Evolutionary conservation across 2,329 filamentous ascomycete species (phyloP), one percentile per base, ranked within the genome.

Genomic region (Colletotrichum spaethianum): DNA sequence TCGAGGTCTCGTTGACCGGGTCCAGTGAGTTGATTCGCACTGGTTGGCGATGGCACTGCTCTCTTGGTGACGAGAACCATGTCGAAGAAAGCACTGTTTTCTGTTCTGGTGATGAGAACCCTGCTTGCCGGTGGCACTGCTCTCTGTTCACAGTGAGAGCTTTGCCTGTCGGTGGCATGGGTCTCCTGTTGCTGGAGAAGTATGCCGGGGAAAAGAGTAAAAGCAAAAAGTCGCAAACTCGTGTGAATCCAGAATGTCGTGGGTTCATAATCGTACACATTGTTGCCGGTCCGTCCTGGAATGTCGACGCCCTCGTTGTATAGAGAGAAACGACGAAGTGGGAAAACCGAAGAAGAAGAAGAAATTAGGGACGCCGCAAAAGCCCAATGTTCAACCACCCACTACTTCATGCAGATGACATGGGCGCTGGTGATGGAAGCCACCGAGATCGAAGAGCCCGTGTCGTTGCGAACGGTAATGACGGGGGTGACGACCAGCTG

Each of bases 401-500:
- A 36, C 55, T 60, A 72, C 33, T 72, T 72, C 85, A 87, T 87
- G 76, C 86, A 83, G 71, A 88, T 78, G 2, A 88, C 86, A 68
- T 87, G 84, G 1, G 85, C 83, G 77, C 85, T 79, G 48, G 83
- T 78, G 28, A 88, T 80, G 8, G 83, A 83, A 67, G 83, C 84
- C 2, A 84, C 82, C 33, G 83, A 81, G 56, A 87, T 84, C 65
- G 82, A 83, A 55, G 78, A 76, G 18, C 85, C 86, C 2, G 80
- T 83, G 46, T 90, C 87, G 73, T 89, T 87, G 40, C 87, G 83
- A 75, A 88, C 84, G 2, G 87, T 89, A 56, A 90, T 84, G 11
- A 86, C 83, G 0, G 88, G 88, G 0, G 88, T 89, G 6, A 88
- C 85, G 36, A 88, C 86, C 1, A 89, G 81, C 64, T 86, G 85